phyloP scores from a whole-genome alignment of 1,284 basidiomycete species.

The Cystobasidiaceae sp. region DNA sequence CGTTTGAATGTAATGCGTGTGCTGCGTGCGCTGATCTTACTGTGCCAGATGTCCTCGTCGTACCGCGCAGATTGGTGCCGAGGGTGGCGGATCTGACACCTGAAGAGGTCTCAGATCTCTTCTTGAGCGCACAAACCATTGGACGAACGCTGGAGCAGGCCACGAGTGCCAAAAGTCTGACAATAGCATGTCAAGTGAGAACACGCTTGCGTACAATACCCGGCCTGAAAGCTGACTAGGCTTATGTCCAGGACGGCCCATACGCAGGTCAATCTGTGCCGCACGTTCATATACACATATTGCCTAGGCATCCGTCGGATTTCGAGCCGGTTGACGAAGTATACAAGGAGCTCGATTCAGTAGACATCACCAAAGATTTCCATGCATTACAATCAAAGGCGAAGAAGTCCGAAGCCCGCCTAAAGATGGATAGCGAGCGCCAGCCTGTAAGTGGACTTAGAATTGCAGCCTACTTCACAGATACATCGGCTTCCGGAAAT shows the following conservation, averaged over 20 bases:
- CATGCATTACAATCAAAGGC: constrained; percentile 24
- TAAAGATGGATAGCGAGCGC: constrained; percentile 42
- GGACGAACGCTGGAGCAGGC: constrained; percentile 48
- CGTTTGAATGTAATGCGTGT: too few relatives aligned
- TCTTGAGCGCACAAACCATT: constrained; percentile 61
- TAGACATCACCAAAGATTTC: constrained; percentile 37
- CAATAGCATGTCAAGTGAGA: constrained; percentile 73
- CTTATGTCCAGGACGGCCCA: too few relatives aligned
- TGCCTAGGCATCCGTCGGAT: constrained; percentile 65
- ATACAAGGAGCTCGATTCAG: constrained; percentile 41
- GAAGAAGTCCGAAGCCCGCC: constrained; percentile 21
- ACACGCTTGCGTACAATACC: too few relatives aligned
- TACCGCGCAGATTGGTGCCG: constrained; percentile 68
- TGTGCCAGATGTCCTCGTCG: constrained; percentile 75
- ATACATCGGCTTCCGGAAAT: too few relatives aligned
- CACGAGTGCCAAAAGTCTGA: constrained; percentile 56
- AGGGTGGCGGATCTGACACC: constrained; percentile 67
- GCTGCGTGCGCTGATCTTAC: neutral
- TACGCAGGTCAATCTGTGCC: constrained; percentile 79
- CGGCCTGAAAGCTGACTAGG: too few relatives aligned
- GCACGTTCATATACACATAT: constrained; percentile 83
- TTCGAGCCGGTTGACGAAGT: constrained; percentile 60
- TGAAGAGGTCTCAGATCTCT: constrained; percentile 69
- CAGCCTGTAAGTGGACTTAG: constrained; percentile 46
- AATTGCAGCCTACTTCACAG: too few relatives aligned